Conservation (phyloP, 169 alveolate genomes). For the Plasmodium gonderi region DNA sequence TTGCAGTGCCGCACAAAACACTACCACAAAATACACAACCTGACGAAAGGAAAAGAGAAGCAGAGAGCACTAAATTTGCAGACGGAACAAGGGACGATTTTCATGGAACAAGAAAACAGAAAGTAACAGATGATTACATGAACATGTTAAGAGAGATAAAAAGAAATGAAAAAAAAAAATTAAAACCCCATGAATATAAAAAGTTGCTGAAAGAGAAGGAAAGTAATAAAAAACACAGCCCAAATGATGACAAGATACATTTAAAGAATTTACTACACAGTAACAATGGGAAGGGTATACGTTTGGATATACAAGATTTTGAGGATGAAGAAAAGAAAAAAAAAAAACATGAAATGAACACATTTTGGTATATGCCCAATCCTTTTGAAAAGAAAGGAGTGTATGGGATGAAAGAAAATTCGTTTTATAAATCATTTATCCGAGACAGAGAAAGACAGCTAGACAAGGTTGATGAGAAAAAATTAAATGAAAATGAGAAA, state of each 20-base stretch:
- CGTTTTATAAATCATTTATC: conserved; percentile 64
- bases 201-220: conserved; percentile 32
- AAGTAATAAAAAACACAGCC: neutral
- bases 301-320: conserved; percentile 17
- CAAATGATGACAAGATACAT: conserved; percentile 62
- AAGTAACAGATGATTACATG: neutral
- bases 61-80: neutral
- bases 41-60: neutral
- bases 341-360: conserved; percentile 61
- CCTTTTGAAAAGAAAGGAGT: conserved; percentile 75
- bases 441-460: conserved; percentile 65
- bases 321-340: conserved; percentile 63
- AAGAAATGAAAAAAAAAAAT: neutral
- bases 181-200: conserved; percentile 71
- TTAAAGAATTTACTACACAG: conserved; percentile 14
- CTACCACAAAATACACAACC: conserved; percentile 6
- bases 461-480: conserved; percentile 29
- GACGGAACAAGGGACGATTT: too few species aligned
- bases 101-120: neutral
- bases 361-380: conserved; percentile 74
- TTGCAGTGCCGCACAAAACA: conserved; percentile 36
- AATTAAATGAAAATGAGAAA: conserved; percentile 53
- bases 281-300: neutral
- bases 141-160: neutral
- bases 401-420: conserved; percentile 71